Evolutionary conservation across 2,329 filamentous ascomycete species (phyloP).

Genomic region (Thermoascus crustaceus): DNA sequence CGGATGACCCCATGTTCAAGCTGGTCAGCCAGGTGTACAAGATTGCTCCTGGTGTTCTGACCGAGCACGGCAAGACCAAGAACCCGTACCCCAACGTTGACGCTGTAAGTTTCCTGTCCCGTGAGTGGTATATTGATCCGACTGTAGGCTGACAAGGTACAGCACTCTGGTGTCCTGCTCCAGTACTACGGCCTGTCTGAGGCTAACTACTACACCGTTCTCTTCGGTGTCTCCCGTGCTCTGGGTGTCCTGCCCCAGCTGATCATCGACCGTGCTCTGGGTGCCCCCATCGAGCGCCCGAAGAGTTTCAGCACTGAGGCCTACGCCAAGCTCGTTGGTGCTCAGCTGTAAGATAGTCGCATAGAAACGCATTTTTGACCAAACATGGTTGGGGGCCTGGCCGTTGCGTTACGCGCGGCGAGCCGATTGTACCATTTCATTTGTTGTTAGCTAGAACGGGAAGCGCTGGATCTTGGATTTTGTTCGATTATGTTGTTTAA

Average conservation of each 20-base stretch:
- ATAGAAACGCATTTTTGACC: no score
- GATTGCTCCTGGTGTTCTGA: conserved; percentile 95
- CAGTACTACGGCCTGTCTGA: conserved; percentile 99
- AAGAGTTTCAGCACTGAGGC: conserved; percentile 98
- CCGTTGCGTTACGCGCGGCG: conserved; percentile 10
- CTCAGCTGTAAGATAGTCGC: conserved; percentile 66
- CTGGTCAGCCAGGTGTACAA: conserved; percentile 99
- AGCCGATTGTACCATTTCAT: conserved; percentile 3
- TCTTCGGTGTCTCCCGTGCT: conserved; percentile 96
- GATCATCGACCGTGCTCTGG: conserved; percentile 97
- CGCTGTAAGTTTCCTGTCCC: conserved; percentile 44
- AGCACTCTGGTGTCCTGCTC: conserved; percentile 95
- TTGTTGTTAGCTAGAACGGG: conserved; percentile 6
- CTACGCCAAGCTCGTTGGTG: conserved; percentile 85
- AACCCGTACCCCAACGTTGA: conserved; percentile 99
- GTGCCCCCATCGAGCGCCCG: conserved; percentile 94
- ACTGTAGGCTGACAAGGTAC: conserved; percentile 10
- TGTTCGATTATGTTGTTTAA: conserved; percentile 32
- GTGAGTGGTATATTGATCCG: conserved; percentile 5
- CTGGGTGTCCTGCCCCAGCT: conserved; percentile 98
- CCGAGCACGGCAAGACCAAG: conserved; percentile 99
- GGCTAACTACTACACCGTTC: conserved; percentile 99
- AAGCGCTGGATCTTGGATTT: conserved; percentile 24
- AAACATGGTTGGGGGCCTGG: conserved; percentile 15
- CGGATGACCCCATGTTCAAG: conserved; percentile 99